A percentile compares a stretch with the other conserved stretches of the same genome.
Conservation (phyloP, 2,329 filamentous ascomycete genomes). For the Xylaria hypoxylon region DNA sequence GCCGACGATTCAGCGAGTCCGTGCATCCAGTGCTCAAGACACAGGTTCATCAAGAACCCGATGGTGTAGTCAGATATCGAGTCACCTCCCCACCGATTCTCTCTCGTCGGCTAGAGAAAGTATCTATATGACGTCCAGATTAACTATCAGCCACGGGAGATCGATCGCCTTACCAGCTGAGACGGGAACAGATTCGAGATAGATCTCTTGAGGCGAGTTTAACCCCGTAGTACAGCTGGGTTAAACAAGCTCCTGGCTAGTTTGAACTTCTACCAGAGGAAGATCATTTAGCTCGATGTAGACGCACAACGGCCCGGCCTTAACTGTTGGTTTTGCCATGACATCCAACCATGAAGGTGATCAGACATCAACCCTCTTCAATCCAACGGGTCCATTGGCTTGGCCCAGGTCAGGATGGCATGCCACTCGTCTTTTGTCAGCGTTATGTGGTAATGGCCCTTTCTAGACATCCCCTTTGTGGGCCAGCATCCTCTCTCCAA, state of each 20-base stretch:
- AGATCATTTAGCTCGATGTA: constrained; percentile 20
- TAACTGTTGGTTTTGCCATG: constrained; percentile 13
- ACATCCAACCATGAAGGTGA: constrained; percentile 20
- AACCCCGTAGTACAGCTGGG: constrained; percentile 18
- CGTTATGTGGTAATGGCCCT: no score
- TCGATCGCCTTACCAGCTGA: constrained; percentile 33
- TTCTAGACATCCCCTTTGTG: no score
- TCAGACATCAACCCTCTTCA: constrained; percentile 18
- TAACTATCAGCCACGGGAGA: constrained; percentile 22
- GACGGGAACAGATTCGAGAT: constrained; percentile 13
- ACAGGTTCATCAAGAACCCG: constrained; percentile 12
- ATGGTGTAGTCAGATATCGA: not conserved
- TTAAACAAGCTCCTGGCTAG: constrained; percentile 4
- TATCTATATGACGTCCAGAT: constrained; percentile 20
- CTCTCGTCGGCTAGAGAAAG: not conserved
- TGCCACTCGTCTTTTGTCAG: constrained; percentile 24
- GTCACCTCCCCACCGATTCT: not conserved
- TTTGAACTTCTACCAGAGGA: constrained; percentile 11
- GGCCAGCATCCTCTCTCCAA: constrained; percentile 5
- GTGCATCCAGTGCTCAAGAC: constrained; percentile 24
- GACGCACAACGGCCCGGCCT: constrained; percentile 2
- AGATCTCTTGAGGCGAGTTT: constrained; percentile 2
- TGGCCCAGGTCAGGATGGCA: constrained; percentile 7
- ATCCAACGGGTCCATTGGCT: constrained; percentile 13
- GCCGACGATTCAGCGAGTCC: constrained; percentile 7